Base-by-base conservation (phyloP, 192 early-diverging fungal species). In the Mortierella alpina region DNA sequence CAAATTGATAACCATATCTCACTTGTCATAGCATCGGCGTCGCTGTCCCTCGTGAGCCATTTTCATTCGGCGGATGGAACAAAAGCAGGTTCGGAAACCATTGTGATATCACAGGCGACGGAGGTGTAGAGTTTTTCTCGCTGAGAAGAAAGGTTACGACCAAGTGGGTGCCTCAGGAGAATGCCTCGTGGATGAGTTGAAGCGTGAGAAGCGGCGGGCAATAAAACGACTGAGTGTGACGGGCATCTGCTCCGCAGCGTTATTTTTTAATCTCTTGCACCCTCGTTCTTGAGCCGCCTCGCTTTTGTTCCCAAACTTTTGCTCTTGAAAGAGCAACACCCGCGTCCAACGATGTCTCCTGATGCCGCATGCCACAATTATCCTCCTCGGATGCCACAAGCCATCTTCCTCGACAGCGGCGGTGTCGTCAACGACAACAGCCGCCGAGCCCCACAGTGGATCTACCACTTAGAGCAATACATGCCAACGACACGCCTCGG, bases 11-110 rank as follows among this genome's bases (percentile, higher is more conserved):
- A 59, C 54, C 52, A 8, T 31, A 31, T 3, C 31, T 31, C 42
- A 15, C 46, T 57, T 39, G 11, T 9, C 47, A 42, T 61, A 80
- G 76, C n/a, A 80, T 80, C 31, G 76, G 76, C 18, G 76, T 80
- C 20, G 70, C 71, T 17, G 72, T 85, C 5, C 75, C 85, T 10
- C 77, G 91, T 23, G 93, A 95, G 70, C 93, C 93, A 51, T 95
- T 95, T 62, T 93, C 92, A 22, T 95, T 95, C 82, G 93, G 93
- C 46, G 93, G 93, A 9, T 91, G 89, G 72, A 90, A 92, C 54
- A 79, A 83, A 54, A 90, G 88, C 51, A 81, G 86, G 23, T 95
- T 94, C 69, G 93, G 93, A 41, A 83, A 87, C 64, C 75, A 80
- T 45, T 74, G 72, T 14, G 93, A 94, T 63, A 95, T 95, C 50